Percentiles rank a stretch among this genome's conserved stretches.
phyloP scores from a whole-genome alignment of 306 rosid genomes.

The Begonia fuchsioides region DNA sequence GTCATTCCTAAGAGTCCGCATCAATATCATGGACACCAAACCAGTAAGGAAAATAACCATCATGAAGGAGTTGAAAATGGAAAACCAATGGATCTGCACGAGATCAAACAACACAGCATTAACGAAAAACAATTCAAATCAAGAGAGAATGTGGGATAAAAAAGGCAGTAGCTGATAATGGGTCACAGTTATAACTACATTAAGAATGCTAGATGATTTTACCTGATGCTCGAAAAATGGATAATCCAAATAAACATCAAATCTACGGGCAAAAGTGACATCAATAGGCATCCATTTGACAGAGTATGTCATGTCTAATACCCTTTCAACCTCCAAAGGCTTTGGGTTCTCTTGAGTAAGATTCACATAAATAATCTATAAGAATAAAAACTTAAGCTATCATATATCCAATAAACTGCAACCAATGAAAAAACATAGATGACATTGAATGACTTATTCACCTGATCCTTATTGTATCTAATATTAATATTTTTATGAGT shows the following conservation, averaged over 20 bases:
- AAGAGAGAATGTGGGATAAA: constrained; percentile 5
- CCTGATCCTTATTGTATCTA: constrained; percentile 86
- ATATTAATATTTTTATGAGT: constrained; percentile 64
- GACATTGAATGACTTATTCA: constrained; percentile 10
- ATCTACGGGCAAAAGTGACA: constrained; percentile 74
- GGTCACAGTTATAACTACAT: too few species aligned
- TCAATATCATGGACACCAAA: constrained; percentile 93
- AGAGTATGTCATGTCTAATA: constrained; percentile 72
- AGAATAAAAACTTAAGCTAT: constrained; percentile 9
- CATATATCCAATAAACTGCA: constrained; percentile 2
- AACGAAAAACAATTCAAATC: constrained; percentile 2
- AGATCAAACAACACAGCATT: constrained; percentile 1
- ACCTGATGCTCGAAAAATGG: constrained; percentile 99
- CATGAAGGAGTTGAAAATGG: constrained; percentile 95
- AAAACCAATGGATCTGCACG: constrained; percentile 96
- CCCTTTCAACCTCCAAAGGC: constrained; percentile 51
- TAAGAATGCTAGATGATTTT: background rate
- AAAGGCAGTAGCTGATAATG: background rate
- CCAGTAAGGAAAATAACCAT: constrained; percentile 99
- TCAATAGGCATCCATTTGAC: constrained; percentile 67
- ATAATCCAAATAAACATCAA: constrained; percentile 89
- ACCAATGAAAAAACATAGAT: background rate
- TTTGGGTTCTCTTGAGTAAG: constrained; percentile 73
- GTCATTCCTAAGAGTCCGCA: constrained; percentile 95
- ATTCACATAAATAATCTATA: constrained; percentile 87